Evolutionary conservation across 129 eudicot species (phyloP).

Genomic region (Chrysanthemum seticuspe): DNA sequence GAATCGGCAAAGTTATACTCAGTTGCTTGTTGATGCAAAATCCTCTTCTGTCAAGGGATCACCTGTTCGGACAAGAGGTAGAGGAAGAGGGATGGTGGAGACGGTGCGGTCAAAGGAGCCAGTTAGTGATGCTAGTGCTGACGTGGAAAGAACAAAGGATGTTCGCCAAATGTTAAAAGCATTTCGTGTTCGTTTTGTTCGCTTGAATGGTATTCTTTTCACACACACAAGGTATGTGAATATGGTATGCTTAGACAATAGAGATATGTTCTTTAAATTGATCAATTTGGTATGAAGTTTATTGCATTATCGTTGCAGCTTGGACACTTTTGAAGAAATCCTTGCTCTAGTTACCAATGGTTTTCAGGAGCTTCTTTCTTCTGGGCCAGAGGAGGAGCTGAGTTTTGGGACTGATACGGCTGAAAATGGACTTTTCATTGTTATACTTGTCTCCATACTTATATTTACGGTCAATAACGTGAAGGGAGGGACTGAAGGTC

Average conservation of each 20-base stretch:
- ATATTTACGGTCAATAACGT: conserved; percentile 52
- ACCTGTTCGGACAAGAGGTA: conserved; percentile 23
- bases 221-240: conserved; percentile 59
- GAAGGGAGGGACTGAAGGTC: conserved; percentile 57
- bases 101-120: conserved; percentile 22
- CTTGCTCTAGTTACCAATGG: conserved; percentile 41
- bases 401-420: conserved; percentile 39
- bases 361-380: conserved; percentile 50
- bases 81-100: conserved; percentile 36
- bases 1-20: conserved; percentile 59
- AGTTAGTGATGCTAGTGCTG: conserved; percentile 23
- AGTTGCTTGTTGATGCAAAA: conserved; percentile 40
- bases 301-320: conserved; percentile 29
- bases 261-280: background rate
- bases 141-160: conserved; percentile 28
- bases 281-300: background rate
- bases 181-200: conserved; percentile 53
- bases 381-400: conserved; percentile 52
- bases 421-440: conserved; percentile 48
- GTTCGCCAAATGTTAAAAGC: conserved; percentile 37
- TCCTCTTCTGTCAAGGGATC: conserved; percentile 29
- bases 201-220: conserved; percentile 61
- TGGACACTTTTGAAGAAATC: conserved; percentile 57
- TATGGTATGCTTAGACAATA: background rate
- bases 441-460: conserved; percentile 52